Evolutionary conservation across 192 early-diverging fungal species (phyloP), one percentile per base, ranked within the genome.

Genomic region (Coemansia sp.): DNA sequence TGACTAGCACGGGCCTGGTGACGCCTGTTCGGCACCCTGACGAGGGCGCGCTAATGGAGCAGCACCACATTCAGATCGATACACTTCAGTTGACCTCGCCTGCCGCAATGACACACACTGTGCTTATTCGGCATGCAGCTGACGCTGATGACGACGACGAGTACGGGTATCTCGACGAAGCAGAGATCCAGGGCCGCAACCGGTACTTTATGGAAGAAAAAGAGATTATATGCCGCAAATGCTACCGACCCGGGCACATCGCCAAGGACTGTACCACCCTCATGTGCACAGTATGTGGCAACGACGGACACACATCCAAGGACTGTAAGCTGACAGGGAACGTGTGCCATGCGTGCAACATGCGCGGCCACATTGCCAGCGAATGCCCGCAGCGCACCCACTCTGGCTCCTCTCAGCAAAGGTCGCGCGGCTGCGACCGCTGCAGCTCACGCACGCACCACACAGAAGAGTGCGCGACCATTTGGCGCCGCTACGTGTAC

Each of bases 191-290:
- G 62, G 76, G 76, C 26, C 71, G 39, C 22, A 79, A 70, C 46
- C 66, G 76, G 37, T 79, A 79, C 64, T 79, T 73, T 56, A 73
- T 79, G 70, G 76, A 79, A 42, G 76, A 79, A 37, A 71, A 79
- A 18, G 67, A 72, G 27, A 63, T 59, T 8, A 63, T 70, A 10
- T 79, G 76, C 56, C 63, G 63, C 41, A 60, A 57, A 14, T 79
- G 76, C 56, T 46, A 73, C 8, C 44, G 56, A n/a, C 24, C 62
- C 0, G 76, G 76, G 10, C 76, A 79, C 37, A 66, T 73, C 0
- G 66, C 67, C 71, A 73, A 74, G 39, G 67, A 73, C 53, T 79
- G 76, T 67, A 66, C 67, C 0, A 62, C 60, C 0, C n/a, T 60
- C 12, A 58, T 53, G 1, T 80, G 76, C 63, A 70, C 44, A 57